These are phyloP conservation scores for Monosporascus sp. DNA, from an alignment of 2,329 filamentous ascomycete species.

Conservation along the genomic window DNA sequence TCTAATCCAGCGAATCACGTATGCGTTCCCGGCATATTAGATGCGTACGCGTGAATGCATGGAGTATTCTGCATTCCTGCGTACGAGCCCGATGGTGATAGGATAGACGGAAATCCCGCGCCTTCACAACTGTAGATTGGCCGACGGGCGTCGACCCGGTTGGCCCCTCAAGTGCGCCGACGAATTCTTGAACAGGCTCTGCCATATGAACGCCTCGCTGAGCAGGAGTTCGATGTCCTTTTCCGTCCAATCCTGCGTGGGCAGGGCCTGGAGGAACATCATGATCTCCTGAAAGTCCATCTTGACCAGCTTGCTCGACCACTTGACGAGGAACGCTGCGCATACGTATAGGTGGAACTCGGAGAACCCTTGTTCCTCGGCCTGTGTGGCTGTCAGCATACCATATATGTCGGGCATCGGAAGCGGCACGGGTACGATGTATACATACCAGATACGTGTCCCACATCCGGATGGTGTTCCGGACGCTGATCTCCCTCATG, in stretches of 20 bases:
- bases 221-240: slow-evolving; percentile 95
- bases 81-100: too few relatives aligned
- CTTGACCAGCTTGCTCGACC: slow-evolving; percentile 88
- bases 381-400: slow-evolving; percentile 44
- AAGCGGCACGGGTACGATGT: background rate
- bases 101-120: background rate
- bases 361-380: slow-evolving; percentile 96
- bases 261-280: slow-evolving; percentile 97
- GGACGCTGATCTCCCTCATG: slow-evolving; percentile 95
- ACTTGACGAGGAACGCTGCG: slow-evolving; percentile 95
- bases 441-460: slow-evolving; percentile 87
- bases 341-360: slow-evolving; percentile 98
- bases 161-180: slow-evolving; percentile 74
- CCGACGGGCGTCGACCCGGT: slow-evolving; percentile 32
- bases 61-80: too few relatives aligned
- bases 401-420: background rate
- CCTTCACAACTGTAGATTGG: slow-evolving; percentile 32
- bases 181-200: slow-evolving; percentile 92
- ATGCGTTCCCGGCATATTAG: too few relatives aligned
- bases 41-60: too few relatives aligned
- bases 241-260: slow-evolving; percentile 91
- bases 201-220: slow-evolving; percentile 98
- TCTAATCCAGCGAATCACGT: too few relatives aligned
- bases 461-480: slow-evolving; percentile 98
- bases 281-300: slow-evolving; percentile 99